Evolutionary conservation across 371 early-diverging fungal genomes (phyloP).

Genomic region (Mortierella sp.): DNA sequence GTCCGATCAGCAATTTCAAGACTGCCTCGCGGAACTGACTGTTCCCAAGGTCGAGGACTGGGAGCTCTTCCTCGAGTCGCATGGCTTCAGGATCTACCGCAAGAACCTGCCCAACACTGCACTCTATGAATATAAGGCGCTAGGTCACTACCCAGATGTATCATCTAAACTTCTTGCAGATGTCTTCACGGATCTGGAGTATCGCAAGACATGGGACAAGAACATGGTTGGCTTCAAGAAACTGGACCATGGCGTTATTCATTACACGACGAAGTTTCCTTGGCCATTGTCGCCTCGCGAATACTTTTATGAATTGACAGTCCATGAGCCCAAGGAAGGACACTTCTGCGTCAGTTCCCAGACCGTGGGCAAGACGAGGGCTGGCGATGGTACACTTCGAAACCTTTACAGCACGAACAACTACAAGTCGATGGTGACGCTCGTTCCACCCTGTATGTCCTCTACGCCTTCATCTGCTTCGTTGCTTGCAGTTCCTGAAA

Average conservation of each 20-base stretch:
- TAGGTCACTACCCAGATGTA: conserved; percentile 53
- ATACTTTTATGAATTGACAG: conserved; percentile 58
- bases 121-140: conserved; percentile 54
- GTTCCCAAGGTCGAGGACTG: conserved; percentile 50
- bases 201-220: conserved; percentile 66
- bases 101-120: conserved; percentile 44
- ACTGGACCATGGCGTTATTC: conserved; percentile 53
- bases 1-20: conserved; percentile 52
- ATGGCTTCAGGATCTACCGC: conserved; percentile 54
- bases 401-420: conserved; percentile 44
- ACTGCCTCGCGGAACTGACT: conserved; percentile 45
- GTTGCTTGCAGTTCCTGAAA: conserved; percentile 29
- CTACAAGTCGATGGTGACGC: conserved; percentile 55
- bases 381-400: conserved; percentile 35
- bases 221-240: conserved; percentile 59
- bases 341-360: conserved; percentile 52
- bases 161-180: conserved; percentile 43
- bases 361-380: conserved; percentile 49
- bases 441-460: conserved; percentile 26
- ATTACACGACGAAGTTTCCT: conserved; percentile 58
- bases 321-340: conserved; percentile 46
- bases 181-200: conserved; percentile 59
- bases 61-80: conserved; percentile 54
- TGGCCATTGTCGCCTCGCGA: conserved; percentile 66
- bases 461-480: conserved; percentile 10